Conservation (phyloP, 1,139 yeast genomes). For the Kodamaea anthophila region DNA sequence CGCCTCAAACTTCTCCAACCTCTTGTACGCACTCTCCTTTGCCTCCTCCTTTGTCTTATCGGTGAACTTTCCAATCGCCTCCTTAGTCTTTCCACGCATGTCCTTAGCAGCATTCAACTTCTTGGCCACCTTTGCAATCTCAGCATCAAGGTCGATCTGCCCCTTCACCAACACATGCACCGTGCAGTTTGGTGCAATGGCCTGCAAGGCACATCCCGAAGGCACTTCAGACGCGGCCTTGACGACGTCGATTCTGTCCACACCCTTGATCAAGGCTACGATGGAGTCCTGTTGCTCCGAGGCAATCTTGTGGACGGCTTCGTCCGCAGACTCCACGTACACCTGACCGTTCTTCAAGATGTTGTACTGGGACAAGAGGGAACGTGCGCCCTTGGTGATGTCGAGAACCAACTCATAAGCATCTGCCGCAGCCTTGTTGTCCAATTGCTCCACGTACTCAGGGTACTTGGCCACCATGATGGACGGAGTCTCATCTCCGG, state of each 20-base stretch:
- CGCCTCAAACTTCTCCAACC: conserved; percentile 67
- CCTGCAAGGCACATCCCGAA: conserved; percentile 81
- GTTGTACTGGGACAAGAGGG: conserved; percentile 82
- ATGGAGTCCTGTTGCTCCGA: conserved; percentile 73
- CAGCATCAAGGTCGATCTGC: conserved; percentile 86
- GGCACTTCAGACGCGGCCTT: conserved; percentile 54
- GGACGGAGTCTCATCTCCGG: conserved; percentile 60
- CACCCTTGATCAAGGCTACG: conserved; percentile 87
- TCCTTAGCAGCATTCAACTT: conserved; percentile 64
- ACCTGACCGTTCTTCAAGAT: conserved; percentile 85
- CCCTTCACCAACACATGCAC: conserved; percentile 93
- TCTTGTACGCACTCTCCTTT: conserved; percentile 65
- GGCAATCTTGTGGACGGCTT: conserved; percentile 47
- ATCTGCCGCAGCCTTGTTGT: conserved; percentile 56
- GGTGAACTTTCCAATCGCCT: conserved; percentile 63
- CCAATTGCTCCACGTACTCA: conserved; percentile 50
- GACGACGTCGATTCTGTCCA: conserved; percentile 63
- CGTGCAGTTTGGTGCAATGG: conserved; percentile 73
- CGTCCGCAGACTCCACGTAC: conserved; percentile 61
- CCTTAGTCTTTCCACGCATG: conserved; percentile 31
- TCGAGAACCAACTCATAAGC: conserved; percentile 82
- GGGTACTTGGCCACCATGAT: conserved; percentile 82
- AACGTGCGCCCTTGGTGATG: conserved; percentile 87
- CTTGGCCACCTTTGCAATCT: conserved; percentile 74
- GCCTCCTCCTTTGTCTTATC: conserved; percentile 81